Conservation (phyloP, 192 early-diverging fungal genomes). For the Dissophora ornata region DNA sequence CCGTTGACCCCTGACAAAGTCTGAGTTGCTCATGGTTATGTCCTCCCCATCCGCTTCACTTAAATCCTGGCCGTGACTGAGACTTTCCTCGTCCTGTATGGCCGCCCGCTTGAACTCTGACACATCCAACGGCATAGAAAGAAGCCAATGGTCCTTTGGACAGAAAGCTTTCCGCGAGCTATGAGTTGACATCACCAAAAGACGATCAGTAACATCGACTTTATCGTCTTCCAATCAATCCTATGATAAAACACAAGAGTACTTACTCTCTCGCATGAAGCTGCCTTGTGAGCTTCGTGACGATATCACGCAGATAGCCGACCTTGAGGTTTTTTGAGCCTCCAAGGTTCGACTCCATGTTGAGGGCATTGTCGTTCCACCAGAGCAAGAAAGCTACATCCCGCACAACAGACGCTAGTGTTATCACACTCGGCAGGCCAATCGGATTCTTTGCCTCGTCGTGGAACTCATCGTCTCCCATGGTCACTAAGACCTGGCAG, state of each 20-base stretch:
- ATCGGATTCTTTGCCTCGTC: constrained; percentile 64
- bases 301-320: constrained; percentile 66
- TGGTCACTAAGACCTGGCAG: constrained; percentile 76
- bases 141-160: constrained; percentile 75
- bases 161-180: constrained; percentile 78
- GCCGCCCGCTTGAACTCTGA: constrained; percentile 63
- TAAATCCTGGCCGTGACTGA: constrained; percentile 51
- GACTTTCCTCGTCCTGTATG: constrained; percentile 63
- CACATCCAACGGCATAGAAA: constrained; percentile 68
- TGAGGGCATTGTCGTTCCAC: constrained; percentile 69
- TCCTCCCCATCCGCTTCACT: constrained; percentile 30
- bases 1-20: constrained; percentile 13
- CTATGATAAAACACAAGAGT: not conserved
- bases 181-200: too few relatives aligned
- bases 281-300: constrained; percentile 78
- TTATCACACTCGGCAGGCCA: constrained; percentile 62
- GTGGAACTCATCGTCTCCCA: constrained; percentile 91
- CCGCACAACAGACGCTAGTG: constrained; percentile 63
- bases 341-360: constrained; percentile 37
- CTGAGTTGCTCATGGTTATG: constrained; percentile 2
- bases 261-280: constrained; percentile 81
- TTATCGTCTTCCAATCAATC: too few relatives aligned
- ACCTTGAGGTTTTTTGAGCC: constrained; percentile 55
- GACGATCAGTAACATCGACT: too few relatives aligned
- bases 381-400: constrained; percentile 81